phyloP scores from a whole-genome alignment of 768 basidiomycete species.

The Tremella fuciformis region DNA sequence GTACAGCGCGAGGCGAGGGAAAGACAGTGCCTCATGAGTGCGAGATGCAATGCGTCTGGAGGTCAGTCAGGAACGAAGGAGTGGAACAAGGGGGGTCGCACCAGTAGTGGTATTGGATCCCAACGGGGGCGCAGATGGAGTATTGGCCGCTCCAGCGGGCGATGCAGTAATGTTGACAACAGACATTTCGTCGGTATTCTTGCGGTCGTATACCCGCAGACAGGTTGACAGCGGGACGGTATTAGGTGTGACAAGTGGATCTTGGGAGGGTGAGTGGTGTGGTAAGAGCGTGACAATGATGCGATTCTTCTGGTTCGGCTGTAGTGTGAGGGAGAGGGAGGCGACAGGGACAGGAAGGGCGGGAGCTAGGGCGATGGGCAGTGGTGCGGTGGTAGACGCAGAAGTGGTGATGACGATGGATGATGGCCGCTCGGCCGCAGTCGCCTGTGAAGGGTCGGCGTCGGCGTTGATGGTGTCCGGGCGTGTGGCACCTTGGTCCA shows the following conservation, averaged over 20 bases:
- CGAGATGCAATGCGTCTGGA: conserved; percentile 35
- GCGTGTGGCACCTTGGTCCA: too few species aligned
- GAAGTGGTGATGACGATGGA: not conserved
- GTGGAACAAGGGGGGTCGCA: not conserved
- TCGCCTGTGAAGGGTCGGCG: too few species aligned
- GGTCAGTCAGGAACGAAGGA: not conserved
- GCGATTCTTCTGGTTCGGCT: conserved; percentile 37
- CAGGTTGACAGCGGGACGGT: conserved; percentile 6
- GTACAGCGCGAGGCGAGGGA: conserved; percentile 38
- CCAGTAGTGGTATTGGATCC: conserved; percentile 2
- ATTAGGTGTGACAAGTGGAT: conserved; percentile 4
- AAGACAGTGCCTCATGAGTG: conserved; percentile 44
- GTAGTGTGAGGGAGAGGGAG: conserved; percentile 31
- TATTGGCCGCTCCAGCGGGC: too few species aligned
- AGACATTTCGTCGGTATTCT: conserved; percentile 42
- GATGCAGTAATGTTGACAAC: conserved; percentile 1
- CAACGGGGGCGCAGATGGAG: not conserved
- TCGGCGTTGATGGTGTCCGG: too few species aligned
- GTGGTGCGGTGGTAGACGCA: not conserved
- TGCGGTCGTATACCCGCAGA: conserved; percentile 39
- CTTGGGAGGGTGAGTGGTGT: conserved; percentile 4
- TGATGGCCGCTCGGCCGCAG: too few species aligned
- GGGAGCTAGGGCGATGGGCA: not conserved
- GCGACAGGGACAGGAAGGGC: not conserved
- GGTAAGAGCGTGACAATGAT: conserved; percentile 37